Evolutionary conservation across 2,329 filamentous ascomycete genomes (phyloP).

Genomic region (Aspergillus sp.): DNA sequence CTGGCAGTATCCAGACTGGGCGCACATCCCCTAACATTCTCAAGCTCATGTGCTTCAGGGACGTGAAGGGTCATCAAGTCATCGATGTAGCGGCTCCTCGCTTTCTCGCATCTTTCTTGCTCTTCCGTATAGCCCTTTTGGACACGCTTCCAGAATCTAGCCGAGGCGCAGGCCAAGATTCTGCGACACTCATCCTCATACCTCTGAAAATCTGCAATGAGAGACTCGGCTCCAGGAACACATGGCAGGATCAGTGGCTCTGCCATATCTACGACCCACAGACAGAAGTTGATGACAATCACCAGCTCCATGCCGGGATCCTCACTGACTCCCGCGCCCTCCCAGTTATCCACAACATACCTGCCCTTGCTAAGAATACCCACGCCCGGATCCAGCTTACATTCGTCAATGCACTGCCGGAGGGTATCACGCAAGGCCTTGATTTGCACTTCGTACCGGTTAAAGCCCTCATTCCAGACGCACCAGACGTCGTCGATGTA

Average conservation of each 20-base stretch:
- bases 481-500: conserved; percentile 26
- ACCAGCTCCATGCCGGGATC: conserved; percentile 37
- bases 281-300: conserved; percentile 31
- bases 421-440: conserved; percentile 25
- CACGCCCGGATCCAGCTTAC: conserved; percentile 18
- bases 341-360: conserved; percentile 14
- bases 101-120: conserved; percentile 14
- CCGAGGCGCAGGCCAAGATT: conserved; percentile 29
- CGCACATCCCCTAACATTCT: conserved; percentile 16
- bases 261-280: conserved; percentile 33
- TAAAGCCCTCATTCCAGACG: conserved; percentile 30
- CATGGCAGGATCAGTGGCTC: conserved; percentile 23
- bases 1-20: conserved; percentile 25
- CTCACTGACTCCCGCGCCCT: conserved; percentile 17
- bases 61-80: conserved; percentile 27
- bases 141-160: conserved; percentile 31
- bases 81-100: conserved; percentile 22
- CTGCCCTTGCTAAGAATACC: conserved; percentile 29
- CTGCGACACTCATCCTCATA: conserved; percentile 29
- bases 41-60: conserved; percentile 18
- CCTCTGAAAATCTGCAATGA: conserved; percentile 14
- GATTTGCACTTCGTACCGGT: conserved; percentile 27
- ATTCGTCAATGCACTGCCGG: conserved; percentile 20
- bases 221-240: conserved; percentile 3
- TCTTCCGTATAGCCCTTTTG: conserved; percentile 19